A percentile compares a stretch with the other conserved stretches of the same genome.
Evolutionary conservation across 805 yeast species (phyloP).

Genomic region (Blastobotrys robertii): DNA sequence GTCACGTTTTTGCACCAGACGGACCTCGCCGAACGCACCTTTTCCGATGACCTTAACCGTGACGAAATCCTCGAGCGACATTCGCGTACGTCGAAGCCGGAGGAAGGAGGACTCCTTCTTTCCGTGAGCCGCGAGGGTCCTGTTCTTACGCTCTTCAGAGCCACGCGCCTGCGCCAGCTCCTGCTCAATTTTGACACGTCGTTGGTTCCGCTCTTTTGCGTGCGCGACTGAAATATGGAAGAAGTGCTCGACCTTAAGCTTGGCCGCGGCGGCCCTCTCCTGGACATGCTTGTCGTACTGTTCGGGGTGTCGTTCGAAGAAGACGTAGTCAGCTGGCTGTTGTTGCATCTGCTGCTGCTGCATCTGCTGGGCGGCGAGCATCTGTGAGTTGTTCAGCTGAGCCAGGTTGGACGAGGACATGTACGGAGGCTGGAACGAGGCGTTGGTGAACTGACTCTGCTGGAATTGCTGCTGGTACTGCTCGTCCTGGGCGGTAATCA

Average conservation of each 20-base stretch:
- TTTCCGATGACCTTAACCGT: slow-evolving; percentile 90
- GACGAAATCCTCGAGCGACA: slow-evolving; percentile 71
- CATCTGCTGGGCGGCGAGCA: slow-evolving; percentile 16
- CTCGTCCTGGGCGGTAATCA: slow-evolving; percentile 1
- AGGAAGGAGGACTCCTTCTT: slow-evolving; percentile 81
- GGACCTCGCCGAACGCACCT: slow-evolving; percentile 97
- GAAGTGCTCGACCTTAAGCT: slow-evolving; percentile 71
- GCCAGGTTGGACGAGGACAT: slow-evolving; percentile 13
- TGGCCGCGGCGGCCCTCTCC: slow-evolving; percentile 77
- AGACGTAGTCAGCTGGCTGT: slow-evolving; percentile 41
- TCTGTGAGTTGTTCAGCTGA: too few relatives aligned
- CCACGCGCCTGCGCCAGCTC: slow-evolving; percentile 58
- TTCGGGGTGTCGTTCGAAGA: slow-evolving; percentile 78
- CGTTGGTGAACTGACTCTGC: slow-evolving; percentile 7
- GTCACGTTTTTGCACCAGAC: slow-evolving; percentile 86
- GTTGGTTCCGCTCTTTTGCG: slow-evolving; percentile 92
- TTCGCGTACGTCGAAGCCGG: slow-evolving; percentile 73
- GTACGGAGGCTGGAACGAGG: slow-evolving; percentile 13
- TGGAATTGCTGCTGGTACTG: slow-evolving; percentile 6
- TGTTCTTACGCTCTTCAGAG: slow-evolving; percentile 74
- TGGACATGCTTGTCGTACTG: slow-evolving; percentile 61
- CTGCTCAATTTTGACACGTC: slow-evolving; percentile 78
- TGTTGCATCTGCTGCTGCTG: slow-evolving; percentile 21
- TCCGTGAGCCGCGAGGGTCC: slow-evolving; percentile 76
- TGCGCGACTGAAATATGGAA: slow-evolving; percentile 79